Base-by-base conservation (phyloP, 306 rosid species). In the Dryas alaskensis region DNA sequence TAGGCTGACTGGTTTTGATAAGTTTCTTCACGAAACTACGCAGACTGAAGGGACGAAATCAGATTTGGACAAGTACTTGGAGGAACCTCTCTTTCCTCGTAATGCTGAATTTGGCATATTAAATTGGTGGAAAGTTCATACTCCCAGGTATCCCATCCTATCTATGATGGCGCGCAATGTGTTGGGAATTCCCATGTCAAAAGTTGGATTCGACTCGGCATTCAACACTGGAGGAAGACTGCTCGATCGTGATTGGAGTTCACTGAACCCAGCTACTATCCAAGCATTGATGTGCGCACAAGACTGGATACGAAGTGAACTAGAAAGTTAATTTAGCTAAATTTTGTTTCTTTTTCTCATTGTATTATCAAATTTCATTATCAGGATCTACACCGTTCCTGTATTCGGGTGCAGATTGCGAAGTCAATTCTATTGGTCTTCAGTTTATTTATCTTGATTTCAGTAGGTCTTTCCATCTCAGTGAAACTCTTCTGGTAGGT, bases 91-190 rank as follows among this genome's bases (percentile, higher is more conserved):
- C 69, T 95, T 92, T 81, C 99, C 99, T 2, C 89, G 99, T 0
- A 87, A 86, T 67, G 91, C 81, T 19, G 99, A 89, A 64, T 92
- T 95, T 86, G 86, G 76, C 79, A 76, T 95, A 57, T 76, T 92
- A 48, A 92, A 95, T 68, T 95, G 99, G 99, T 95, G 98, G 99
- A 95, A 83, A 84, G 98, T 95, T 54, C 99, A 95, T 74, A 90
- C 96, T 73, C 99, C 98, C 7, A 87, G 98, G 84, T 95, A 95
- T 82, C 98, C 98, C 16, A 86, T 92, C 74, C 78, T 95, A 39
- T 95, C 98, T 19, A 95, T 95, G 97, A 88, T 95, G 98, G 99
- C 99, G 0, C 92, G 97, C 48, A 95, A 95, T 46, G 87, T 95
- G 60, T 76, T 95, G 68, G 96, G 96, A 74, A 79, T 92, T 69